Evolutionary conservation across 768 basidiomycete species (phyloP).

Genomic region (Rhodocollybia butyracea): DNA sequence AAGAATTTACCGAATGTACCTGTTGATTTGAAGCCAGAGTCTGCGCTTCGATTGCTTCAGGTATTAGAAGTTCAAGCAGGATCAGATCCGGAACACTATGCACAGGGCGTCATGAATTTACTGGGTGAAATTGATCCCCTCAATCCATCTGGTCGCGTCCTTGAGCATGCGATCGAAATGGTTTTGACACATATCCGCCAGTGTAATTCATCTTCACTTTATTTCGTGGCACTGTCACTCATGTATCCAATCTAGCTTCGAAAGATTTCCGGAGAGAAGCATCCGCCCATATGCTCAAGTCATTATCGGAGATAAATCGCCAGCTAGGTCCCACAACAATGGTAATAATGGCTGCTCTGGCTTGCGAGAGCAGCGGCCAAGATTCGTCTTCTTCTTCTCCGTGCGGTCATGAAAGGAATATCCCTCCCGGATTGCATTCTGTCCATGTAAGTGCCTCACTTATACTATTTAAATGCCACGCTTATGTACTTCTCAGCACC

Average conservation of each 20-base stretch:
- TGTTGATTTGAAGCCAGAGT: constrained; percentile 34
- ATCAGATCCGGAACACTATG: constrained; percentile 59
- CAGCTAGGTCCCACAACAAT: constrained; percentile 54
- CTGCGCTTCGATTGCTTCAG: constrained; percentile 49
- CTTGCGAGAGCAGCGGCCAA: constrained; percentile 56
- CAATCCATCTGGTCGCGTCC: constrained; percentile 33
- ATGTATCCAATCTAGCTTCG: constrained; percentile 19
- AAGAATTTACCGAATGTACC: constrained; percentile 31
- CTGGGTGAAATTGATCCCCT: constrained; percentile 34
- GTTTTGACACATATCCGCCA: constrained; percentile 48
- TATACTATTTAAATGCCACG: not conserved
- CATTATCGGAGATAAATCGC: constrained; percentile 35
- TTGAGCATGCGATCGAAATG: constrained; percentile 56
- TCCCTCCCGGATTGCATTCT: constrained; percentile 34
- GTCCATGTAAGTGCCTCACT: constrained; percentile 39
- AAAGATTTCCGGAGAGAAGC: constrained; percentile 44
- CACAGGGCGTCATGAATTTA: constrained; percentile 42
- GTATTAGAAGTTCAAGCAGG: constrained; percentile 42
- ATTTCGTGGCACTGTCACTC: not conserved
- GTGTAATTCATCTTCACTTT: constrained; percentile 31
- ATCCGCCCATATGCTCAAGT: constrained; percentile 41
- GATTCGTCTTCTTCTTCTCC: constrained; percentile 50
- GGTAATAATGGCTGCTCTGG: constrained; percentile 65
- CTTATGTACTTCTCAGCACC: constrained; percentile 39
- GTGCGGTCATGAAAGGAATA: constrained; percentile 46